Base-by-base conservation (phyloP, 495 filamentous ascomycete species). In the Bacidia gigantensis region DNA sequence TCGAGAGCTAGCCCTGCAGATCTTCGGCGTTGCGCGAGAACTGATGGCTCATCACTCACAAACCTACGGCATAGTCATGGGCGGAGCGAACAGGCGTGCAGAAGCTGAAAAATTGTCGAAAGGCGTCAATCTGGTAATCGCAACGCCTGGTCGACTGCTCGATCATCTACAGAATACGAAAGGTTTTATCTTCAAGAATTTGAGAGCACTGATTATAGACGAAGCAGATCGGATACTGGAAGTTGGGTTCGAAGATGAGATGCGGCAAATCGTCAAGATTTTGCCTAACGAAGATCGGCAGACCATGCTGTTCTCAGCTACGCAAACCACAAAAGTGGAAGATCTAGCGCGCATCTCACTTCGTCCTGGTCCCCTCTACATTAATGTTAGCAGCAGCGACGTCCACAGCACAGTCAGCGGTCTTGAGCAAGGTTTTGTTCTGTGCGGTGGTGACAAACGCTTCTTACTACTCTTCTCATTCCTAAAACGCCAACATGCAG, bases 251-350 rank as follows among this genome's bases (percentile, higher is more conserved):
- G 92, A 98, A 62, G 93, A 97, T 60, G 92, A 98, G 66, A 53
- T 59, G 45, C 78, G 87, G 47, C 87, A 95, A 65, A 94, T 98
- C 60, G 78, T 97, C 64, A 95, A 95, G 72, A 93, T 98, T 49
- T 73, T 98, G 14, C 92, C 92, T 23, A 80, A 80, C 54, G 83
- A 89, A 32, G 84, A 90, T 52, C 74, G 93, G 38, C 92, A 98
- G 63, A 97, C 92, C 0, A 89, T 93, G 81, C 80, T 98, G 11
- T 98, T 98, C 74, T 94, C 87, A 21, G 92, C 92, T 10, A 98
- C 92, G 0, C 92, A 97, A 63, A 98, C 93, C 2, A 97, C 93
- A 46, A 97, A 97, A 66, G 93, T 98, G 56, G 90, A 97, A 65
- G 92, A 98, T 65, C 69, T 98, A 22, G 92, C 92, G 3, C 76